Percentiles rank a stretch among this genome's conserved stretches.
Evolutionary conservation across 1,139 yeast genomes (phyloP).

Genomic region (Wickerhamomyces sp.): DNA sequence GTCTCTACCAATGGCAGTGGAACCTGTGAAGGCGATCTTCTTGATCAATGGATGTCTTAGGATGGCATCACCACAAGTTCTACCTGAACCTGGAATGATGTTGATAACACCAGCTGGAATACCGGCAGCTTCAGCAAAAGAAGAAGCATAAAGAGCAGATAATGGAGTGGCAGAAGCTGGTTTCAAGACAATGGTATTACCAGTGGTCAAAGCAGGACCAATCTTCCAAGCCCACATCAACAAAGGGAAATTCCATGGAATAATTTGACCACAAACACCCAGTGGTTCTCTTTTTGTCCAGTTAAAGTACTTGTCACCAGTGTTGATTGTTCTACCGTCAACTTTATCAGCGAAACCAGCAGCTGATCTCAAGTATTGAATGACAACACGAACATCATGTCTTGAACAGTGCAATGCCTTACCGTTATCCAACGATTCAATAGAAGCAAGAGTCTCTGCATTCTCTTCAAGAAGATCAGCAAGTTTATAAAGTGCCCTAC

Average conservation of each 20-base stretch:
- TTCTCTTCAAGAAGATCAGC: conserved; percentile 63
- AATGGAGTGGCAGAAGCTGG: conserved; percentile 83
- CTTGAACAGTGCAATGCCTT: conserved; percentile 55
- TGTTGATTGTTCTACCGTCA: conserved; percentile 62
- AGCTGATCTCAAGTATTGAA: conserved; percentile 56
- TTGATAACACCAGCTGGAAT: conserved; percentile 78
- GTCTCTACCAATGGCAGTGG: conserved; percentile 74
- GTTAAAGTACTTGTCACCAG: conserved; percentile 56
- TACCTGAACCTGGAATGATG: conserved; percentile 72
- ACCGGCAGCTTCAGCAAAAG: conserved; percentile 62
- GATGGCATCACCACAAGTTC: conserved; percentile 68
- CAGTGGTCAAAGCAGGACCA: conserved; percentile 79
- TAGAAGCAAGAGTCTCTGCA: conserved; percentile 55
- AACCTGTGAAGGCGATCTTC: conserved; percentile 84
- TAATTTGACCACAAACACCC: conserved; percentile 78
- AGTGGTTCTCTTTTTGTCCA: conserved; percentile 61
- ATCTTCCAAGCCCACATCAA: conserved; percentile 83
- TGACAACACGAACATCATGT: conserved; percentile 55
- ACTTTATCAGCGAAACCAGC: conserved; percentile 84
- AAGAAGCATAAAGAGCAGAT: conserved; percentile 63
- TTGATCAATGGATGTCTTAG: conserved; percentile 61
- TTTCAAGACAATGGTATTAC: conserved; percentile 76
- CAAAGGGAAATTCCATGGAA: conserved; percentile 88
- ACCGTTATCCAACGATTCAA: conserved; percentile 82
- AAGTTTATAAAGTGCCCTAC: conserved; percentile 50